A percentile compares a stretch with the other conserved stretches of the same genome.
Evolutionary conservation across 1,284 basidiomycete genomes (phyloP).

Genomic region (Austropuccinia psidii): DNA sequence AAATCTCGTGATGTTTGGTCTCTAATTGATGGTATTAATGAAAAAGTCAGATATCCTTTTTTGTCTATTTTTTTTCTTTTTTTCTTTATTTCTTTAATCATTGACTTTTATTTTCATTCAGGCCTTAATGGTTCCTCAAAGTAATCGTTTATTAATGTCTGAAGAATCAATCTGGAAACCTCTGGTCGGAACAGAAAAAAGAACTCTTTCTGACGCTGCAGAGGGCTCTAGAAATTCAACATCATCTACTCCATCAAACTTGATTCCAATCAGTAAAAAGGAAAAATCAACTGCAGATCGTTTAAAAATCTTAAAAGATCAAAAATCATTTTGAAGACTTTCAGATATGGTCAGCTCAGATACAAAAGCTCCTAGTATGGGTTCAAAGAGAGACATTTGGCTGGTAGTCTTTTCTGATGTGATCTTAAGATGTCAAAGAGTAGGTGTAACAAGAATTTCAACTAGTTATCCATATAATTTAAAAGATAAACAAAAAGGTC

Average conservation of each 20-base stretch:
- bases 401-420: constrained; percentile 92
- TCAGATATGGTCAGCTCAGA: constrained; percentile 41
- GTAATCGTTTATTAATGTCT: constrained; percentile 74
- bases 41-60: constrained; percentile 46
- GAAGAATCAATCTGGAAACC: constrained; percentile 55
- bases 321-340: constrained; percentile 42
- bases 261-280: background rate
- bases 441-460: constrained; percentile 78
- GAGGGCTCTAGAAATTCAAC: background rate
- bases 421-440: constrained; percentile 78
- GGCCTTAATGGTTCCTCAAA: constrained; percentile 72
- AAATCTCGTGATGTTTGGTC: constrained; percentile 88
- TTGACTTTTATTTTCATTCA: constrained; percentile 36
- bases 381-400: constrained; percentile 70
- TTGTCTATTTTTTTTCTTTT: no score
- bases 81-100: background rate
- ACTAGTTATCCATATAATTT: constrained; percentile 47
- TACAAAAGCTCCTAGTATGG: constrained; percentile 41
- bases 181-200: constrained; percentile 19
- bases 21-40: constrained; percentile 86
- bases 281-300: constrained; percentile 33
- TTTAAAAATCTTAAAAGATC: constrained; percentile 36
- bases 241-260: background rate
- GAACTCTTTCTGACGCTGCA: constrained; percentile 29
- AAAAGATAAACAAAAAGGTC: constrained; percentile 17